These are phyloP conservation scores for Carnegiea gigantea DNA, from an alignment of 179 eudicot genomes.

Conservation along the genomic window DNA sequence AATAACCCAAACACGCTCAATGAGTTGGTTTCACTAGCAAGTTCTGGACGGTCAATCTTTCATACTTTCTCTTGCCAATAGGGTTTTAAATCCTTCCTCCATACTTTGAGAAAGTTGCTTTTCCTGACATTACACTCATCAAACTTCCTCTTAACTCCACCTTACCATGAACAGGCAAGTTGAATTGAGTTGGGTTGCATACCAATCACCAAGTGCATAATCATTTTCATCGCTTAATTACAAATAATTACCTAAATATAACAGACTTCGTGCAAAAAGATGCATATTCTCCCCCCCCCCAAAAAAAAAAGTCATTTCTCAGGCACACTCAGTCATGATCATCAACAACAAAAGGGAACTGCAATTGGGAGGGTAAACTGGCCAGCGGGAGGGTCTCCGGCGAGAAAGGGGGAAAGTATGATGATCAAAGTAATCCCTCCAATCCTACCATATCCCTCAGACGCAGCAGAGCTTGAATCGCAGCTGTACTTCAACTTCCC, in stretches of 20 bases:
- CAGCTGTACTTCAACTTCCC: slow-evolving; percentile 61
- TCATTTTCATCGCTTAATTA: background rate
- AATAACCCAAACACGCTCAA: no score
- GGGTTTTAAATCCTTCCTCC: background rate
- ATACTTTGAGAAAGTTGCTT: background rate
- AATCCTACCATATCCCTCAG: slow-evolving; percentile 97
- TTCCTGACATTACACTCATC: no score
- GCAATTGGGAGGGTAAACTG: slow-evolving; percentile 57
- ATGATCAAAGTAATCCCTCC: slow-evolving; percentile 98
- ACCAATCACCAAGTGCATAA: background rate
- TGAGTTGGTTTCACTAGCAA: no score
- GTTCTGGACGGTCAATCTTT: no score
- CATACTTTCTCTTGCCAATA: background rate
- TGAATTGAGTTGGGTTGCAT: background rate
- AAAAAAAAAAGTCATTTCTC: background rate
- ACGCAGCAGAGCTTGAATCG: slow-evolving; percentile 46
- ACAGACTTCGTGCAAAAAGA: background rate
- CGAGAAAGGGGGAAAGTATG: slow-evolving; percentile 75
- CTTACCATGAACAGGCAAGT: no score
- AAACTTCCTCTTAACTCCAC: no score
- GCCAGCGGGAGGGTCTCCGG: slow-evolving; percentile 66
- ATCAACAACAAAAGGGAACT: slow-evolving; percentile 21
- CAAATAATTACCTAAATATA: background rate
- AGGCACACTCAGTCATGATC: background rate
- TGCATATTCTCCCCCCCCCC: no score